Evolutionary conservation across 805 yeast genomes (phyloP).

Genomic region (Zygosaccharomyces bisporus): DNA sequence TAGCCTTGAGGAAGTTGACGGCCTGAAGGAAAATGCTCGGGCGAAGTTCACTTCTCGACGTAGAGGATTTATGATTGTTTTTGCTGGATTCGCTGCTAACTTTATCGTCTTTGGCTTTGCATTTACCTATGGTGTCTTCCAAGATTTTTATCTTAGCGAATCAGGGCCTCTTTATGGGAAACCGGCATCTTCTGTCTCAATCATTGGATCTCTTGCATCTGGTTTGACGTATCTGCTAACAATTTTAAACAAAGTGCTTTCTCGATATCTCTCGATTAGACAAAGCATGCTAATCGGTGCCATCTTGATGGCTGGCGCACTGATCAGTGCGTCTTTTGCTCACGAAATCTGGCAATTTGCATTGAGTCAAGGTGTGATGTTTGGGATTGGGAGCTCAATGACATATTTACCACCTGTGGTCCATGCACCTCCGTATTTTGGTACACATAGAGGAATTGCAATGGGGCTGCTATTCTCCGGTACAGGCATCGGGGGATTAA

Average conservation of each 20-base stretch:
- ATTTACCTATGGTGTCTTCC: conserved; percentile 40
- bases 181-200: conserved; percentile 32
- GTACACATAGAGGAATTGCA: conserved; percentile 35
- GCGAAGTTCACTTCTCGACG: background rate
- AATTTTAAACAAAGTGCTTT: conserved; percentile 28
- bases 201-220: conserved; percentile 37
- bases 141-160: conserved; percentile 34
- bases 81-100: conserved; percentile 28
- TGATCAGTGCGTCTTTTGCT: conserved; percentile 32
- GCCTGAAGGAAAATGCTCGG: background rate
- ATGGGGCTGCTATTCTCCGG: conserved; percentile 39
- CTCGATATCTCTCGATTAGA: conserved; percentile 1
- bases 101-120: conserved; percentile 39
- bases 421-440: conserved; percentile 36
- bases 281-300: conserved; percentile 22
- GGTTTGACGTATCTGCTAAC: conserved; percentile 34
- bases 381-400: conserved; percentile 37
- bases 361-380: conserved; percentile 36
- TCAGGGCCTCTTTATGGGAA: conserved; percentile 32
- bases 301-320: conserved; percentile 29
- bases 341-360: conserved; percentile 29
- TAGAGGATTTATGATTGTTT: conserved; percentile 7
- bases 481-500: conserved; percentile 38
- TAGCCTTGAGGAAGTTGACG: background rate
- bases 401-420: conserved; percentile 37